A percentile compares a stretch with the other conserved stretches of the same genome.
Evolutionary conservation across 2,329 filamentous ascomycete species (phyloP).

Genomic region (Fusarium udum): DNA sequence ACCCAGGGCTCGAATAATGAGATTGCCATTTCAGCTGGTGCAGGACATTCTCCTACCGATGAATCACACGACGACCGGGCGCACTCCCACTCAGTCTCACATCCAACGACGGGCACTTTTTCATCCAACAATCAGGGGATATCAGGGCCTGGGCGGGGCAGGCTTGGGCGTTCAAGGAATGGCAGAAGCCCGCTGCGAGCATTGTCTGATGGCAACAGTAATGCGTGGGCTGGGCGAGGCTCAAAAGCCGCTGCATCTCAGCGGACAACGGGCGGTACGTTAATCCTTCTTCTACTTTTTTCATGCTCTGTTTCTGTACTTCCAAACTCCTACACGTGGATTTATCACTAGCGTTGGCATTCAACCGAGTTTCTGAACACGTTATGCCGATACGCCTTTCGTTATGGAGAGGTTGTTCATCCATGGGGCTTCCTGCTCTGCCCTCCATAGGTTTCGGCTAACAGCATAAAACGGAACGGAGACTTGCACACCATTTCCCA

Average conservation of each 20-base stretch:
- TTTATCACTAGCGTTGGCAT: neutral
- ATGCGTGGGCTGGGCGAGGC: slow-evolving; percentile 62
- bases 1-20: slow-evolving; percentile 50
- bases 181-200: slow-evolving; percentile 70
- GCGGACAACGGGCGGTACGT: slow-evolving; percentile 59
- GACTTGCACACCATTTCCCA: neutral
- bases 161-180: slow-evolving; percentile 75
- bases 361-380: neutral
- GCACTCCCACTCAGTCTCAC: slow-evolving; percentile 40
- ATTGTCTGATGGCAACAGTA: slow-evolving; percentile 66
- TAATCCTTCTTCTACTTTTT: neutral
- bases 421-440: neutral
- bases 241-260: slow-evolving; percentile 57
- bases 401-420: neutral
- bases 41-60: slow-evolving; percentile 40
- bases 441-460: slow-evolving; percentile 1
- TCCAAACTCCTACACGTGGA: neutral
- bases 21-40: slow-evolving; percentile 46
- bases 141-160: slow-evolving; percentile 84
- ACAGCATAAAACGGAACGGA: slow-evolving; percentile 1
- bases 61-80: slow-evolving; percentile 44
- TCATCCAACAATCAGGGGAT: slow-evolving; percentile 67
- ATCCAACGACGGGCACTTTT: slow-evolving; percentile 58
- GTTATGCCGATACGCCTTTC: neutral
- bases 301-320: neutral